Evolutionary conservation across 1,284 basidiomycete species (phyloP).

Genomic region (Marasmius sp.): DNA sequence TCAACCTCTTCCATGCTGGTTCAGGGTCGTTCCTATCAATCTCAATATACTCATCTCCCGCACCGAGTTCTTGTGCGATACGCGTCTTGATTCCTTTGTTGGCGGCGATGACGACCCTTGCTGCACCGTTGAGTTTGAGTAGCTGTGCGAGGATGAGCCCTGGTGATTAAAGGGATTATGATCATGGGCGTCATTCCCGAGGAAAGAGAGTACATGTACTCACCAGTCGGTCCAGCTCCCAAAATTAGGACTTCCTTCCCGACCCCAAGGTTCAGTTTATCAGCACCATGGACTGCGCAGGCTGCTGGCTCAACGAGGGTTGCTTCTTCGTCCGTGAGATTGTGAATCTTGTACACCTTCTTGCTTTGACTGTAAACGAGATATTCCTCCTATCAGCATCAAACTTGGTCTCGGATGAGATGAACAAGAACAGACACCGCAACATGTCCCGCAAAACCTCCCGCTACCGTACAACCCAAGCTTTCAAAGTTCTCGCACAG

Average conservation of each 20-base stretch:
- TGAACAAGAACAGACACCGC: slow-evolving; percentile 52
- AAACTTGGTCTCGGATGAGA: not conserved
- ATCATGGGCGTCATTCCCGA: not conserved
- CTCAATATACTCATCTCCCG: slow-evolving; percentile 82
- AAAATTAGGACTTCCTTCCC: slow-evolving; percentile 79
- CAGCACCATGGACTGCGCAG: slow-evolving; percentile 86
- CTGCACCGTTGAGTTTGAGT: slow-evolving; percentile 80
- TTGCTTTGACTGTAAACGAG: slow-evolving; percentile 45
- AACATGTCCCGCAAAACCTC: slow-evolving; percentile 88
- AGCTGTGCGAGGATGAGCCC: slow-evolving; percentile 86
- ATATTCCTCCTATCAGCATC: not conserved
- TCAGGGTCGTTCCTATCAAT: slow-evolving; percentile 75
- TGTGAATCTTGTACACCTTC: slow-evolving; percentile 83
- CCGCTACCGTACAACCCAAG: slow-evolving; percentile 73
- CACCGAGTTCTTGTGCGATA: slow-evolving; percentile 73
- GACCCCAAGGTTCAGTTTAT: slow-evolving; percentile 77
- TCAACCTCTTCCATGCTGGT: slow-evolving; percentile 78
- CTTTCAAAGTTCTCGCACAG: slow-evolving; percentile 81
- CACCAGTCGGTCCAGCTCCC: slow-evolving; percentile 68
- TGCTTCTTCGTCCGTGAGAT: slow-evolving; percentile 84
- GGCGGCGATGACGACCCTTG: slow-evolving; percentile 74
- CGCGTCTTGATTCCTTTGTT: slow-evolving; percentile 88
- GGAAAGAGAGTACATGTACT: slow-evolving; percentile 3
- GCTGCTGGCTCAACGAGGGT: slow-evolving; percentile 87
- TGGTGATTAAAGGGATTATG: slow-evolving; percentile 27